A percentile compares a stretch with the other conserved stretches of the same genome.
These are phyloP conservation scores for Solanum habrochaites DNA, from an alignment of 257 asterid genomes.

Conservation along the genomic window DNA sequence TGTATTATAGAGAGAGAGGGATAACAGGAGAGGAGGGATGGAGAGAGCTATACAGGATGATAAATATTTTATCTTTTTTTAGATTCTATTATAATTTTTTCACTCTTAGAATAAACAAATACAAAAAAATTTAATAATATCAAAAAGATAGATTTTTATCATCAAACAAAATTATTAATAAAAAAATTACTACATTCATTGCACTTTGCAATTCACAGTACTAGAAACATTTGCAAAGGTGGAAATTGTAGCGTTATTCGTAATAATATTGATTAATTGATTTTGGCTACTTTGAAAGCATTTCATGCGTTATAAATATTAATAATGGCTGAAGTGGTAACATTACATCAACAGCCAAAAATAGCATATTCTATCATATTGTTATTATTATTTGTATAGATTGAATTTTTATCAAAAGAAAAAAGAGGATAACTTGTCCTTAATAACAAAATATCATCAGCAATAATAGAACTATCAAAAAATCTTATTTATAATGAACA, in stretches of 20 bases:
- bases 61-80: too few relatives aligned
- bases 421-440: neutral
- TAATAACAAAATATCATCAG: neutral
- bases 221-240: neutral
- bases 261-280: neutral
- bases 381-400: neutral
- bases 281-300: neutral
- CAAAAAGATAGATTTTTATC: too few relatives aligned
- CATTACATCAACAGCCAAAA: neutral
- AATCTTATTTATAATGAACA: neutral
- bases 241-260: neutral
- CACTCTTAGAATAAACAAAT: neutral
- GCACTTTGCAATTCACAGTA: neutral
- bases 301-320: neutral
- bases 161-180: neutral
- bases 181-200: neutral
- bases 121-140: too few relatives aligned
- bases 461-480: neutral
- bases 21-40: too few relatives aligned
- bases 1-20: too few relatives aligned
- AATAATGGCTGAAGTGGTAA: neutral
- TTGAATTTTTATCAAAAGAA: neutral
- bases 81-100: too few relatives aligned
- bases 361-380: neutral
- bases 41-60: too few relatives aligned